Conservation (phyloP, 139 green algal species). For the Auxenochlorella pyrenoidosa region DNA sequence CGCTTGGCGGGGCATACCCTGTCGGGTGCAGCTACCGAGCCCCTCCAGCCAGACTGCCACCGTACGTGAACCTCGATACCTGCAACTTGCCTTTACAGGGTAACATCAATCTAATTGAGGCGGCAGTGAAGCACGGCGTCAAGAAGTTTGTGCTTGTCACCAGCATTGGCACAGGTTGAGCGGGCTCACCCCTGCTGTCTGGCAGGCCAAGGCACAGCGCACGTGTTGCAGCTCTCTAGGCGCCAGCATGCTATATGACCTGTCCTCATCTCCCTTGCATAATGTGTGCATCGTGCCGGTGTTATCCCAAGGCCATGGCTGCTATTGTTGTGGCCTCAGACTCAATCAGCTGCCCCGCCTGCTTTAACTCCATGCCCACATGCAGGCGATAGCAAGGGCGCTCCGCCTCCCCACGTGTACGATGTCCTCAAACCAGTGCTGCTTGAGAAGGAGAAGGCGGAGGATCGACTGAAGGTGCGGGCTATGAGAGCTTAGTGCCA, state of each 20-base stretch:
- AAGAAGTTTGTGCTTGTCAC: constrained; percentile 98
- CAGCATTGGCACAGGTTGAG: constrained; percentile 88
- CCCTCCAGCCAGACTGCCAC: no score
- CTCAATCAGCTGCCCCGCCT: no score
- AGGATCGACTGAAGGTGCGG: constrained; percentile 84
- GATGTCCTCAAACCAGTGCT: constrained; percentile 93
- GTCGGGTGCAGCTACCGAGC: not conserved
- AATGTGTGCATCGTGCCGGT: not conserved
- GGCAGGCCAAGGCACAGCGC: not conserved
- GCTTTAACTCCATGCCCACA: not conserved
- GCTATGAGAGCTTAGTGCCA: not conserved
- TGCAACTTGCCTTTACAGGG: constrained; percentile 54
- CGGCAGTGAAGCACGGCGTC: constrained; percentile 85
- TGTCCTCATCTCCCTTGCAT: not conserved
- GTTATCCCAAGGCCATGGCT: no score
- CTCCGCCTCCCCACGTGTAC: constrained; percentile 80
- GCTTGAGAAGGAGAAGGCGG: constrained; percentile 97
- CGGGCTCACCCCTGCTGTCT: not conserved
- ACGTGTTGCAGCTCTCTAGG: not conserved
- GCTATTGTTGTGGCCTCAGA: no score
- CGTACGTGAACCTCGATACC: no score
- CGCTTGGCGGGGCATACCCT: not conserved
- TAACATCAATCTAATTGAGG: constrained; percentile 98
- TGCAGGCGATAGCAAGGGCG: constrained; percentile 68
- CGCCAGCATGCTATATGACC: no score